Evolutionary conservation across 805 yeast genomes (phyloP).

Genomic region (Candida khao-thaluensis): DNA sequence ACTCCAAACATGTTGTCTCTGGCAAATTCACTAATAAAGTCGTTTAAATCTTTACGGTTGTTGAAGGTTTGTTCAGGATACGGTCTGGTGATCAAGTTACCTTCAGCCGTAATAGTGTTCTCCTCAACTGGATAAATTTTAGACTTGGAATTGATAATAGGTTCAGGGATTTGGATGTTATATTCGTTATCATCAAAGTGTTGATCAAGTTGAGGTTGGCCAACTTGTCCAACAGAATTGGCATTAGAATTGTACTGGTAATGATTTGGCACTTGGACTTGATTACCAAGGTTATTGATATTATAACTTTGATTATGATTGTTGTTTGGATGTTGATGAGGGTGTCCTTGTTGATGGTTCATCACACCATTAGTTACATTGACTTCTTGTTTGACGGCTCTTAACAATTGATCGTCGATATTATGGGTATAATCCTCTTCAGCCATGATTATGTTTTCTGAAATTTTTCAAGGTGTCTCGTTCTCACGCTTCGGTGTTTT

Average conservation of each 20-base stretch:
- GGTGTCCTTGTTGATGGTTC: not conserved
- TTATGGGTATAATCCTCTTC: conserved; percentile 29
- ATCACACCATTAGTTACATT: conserved; percentile 8
- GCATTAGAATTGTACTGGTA: conserved; percentile 2
- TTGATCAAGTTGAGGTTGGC: not conserved
- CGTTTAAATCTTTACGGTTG: conserved; percentile 49
- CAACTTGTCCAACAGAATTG: conserved; percentile 6
- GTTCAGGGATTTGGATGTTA: conserved; percentile 47
- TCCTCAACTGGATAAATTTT: conserved; percentile 44
- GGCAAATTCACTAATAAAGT: conserved; percentile 55
- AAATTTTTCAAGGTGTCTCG: not conserved
- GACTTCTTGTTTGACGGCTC: conserved; percentile 36
- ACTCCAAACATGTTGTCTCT: conserved; percentile 58
- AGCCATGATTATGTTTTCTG: conserved; percentile 8
- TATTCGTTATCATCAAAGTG: conserved; percentile 36
- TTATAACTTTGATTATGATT: conserved; percentile 12
- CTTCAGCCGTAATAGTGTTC: conserved; percentile 48
- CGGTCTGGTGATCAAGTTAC: conserved; percentile 52
- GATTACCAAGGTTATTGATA: conserved; percentile 3
- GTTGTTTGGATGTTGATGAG: conserved; percentile 9
- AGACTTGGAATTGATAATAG: conserved; percentile 41
- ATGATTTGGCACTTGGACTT: conserved; percentile 6
- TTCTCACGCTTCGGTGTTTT: no score
- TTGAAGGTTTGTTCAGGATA: conserved; percentile 54
- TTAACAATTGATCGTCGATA: conserved; percentile 44